Evolutionary conservation across 768 basidiomycete species (phyloP).

Genomic region (Boletus rufocinnamomeus): DNA sequence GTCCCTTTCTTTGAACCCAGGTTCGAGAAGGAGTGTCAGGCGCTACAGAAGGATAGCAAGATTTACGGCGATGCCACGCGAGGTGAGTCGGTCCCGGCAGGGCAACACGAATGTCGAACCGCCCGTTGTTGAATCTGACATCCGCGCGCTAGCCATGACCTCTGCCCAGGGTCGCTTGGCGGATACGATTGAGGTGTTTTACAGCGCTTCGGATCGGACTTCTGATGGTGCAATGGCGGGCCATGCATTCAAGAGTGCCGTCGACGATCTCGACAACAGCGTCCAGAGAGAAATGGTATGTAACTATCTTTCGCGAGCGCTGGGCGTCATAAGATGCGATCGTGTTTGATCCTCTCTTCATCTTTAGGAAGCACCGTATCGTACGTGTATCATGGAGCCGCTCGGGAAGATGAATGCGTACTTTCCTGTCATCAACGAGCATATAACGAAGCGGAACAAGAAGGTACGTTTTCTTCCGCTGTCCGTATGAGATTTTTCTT

Average conservation of each 20-base stretch:
- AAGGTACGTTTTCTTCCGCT: constrained; percentile 57
- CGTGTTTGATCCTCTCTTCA: background rate
- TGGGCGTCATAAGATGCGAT: constrained; percentile 1
- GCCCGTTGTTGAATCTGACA: background rate
- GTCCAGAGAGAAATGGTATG: constrained; percentile 84
- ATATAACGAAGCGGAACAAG: constrained; percentile 93
- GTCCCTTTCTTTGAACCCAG: constrained; percentile 40
- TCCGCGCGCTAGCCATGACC: constrained; percentile 72
- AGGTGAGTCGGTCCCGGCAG: constrained; percentile 46
- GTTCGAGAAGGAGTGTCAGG: constrained; percentile 94
- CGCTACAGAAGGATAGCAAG: constrained; percentile 94
- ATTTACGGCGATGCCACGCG: constrained; percentile 93
- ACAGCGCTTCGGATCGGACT: constrained; percentile 76
- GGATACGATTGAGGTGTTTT: constrained; percentile 92
- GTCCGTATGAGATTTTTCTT: background rate
- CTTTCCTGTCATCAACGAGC: constrained; percentile 91
- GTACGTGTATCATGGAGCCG: constrained; percentile 93
- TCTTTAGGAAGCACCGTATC: constrained; percentile 84
- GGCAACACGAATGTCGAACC: background rate
- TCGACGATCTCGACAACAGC: constrained; percentile 88
- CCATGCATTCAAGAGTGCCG: constrained; percentile 93
- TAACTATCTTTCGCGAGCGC: constrained; percentile 10
- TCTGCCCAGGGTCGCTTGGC: constrained; percentile 90
- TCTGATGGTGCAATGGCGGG: constrained; percentile 96
- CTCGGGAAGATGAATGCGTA: constrained; percentile 96